Evolutionary conservation across 2,329 filamentous ascomycete species (phyloP).

Genomic region (Fusarium napiforme): DNA sequence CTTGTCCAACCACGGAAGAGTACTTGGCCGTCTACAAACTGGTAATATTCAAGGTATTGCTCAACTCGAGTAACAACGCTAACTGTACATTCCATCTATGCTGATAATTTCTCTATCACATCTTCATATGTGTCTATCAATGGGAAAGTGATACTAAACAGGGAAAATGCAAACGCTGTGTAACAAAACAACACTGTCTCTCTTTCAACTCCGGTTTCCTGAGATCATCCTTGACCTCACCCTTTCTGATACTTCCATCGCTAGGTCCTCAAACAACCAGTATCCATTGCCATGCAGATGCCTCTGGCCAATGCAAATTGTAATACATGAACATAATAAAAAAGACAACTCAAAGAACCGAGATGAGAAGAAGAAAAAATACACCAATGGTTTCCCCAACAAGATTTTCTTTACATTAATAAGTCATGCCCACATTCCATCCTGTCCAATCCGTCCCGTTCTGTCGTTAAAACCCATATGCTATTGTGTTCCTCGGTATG

Average conservation of each 20-base stretch:
- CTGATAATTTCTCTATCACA: conserved; percentile 30
- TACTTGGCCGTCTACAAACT: conserved; percentile 3
- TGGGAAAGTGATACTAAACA: conserved; percentile 7
- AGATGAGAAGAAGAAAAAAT: conserved; percentile 11
- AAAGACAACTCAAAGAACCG: conserved; percentile 37
- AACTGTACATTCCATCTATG: conserved; percentile 38
- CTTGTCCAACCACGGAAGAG: conserved; percentile 18
- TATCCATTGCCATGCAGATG: conserved; percentile 24
- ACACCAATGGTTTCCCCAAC: conserved; percentile 24
- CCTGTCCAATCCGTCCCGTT: conserved; percentile 30
- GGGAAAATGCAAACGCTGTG: conserved; percentile 22
- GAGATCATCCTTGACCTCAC: conserved; percentile 22
- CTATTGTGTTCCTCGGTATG: conserved; percentile 18
- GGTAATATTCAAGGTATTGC: conserved; percentile 12
- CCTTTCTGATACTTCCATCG: conserved; percentile 18
- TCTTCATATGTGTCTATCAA: conserved; percentile 28
- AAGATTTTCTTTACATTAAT: conserved; percentile 29
- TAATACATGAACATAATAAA: conserved; percentile 29
- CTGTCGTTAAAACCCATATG: conserved; percentile 33
- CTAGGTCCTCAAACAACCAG: conserved; percentile 8
- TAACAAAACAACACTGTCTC: conserved; percentile 21
- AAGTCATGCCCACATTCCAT: conserved; percentile 32
- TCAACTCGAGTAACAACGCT: conserved; percentile 22
- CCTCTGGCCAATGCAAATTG: conserved; percentile 35
- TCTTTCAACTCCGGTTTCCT: conserved; percentile 33